Evolutionary conservation across 495 filamentous ascomycete species (phyloP).

Genomic region (Cudoniella acicularis): DNA sequence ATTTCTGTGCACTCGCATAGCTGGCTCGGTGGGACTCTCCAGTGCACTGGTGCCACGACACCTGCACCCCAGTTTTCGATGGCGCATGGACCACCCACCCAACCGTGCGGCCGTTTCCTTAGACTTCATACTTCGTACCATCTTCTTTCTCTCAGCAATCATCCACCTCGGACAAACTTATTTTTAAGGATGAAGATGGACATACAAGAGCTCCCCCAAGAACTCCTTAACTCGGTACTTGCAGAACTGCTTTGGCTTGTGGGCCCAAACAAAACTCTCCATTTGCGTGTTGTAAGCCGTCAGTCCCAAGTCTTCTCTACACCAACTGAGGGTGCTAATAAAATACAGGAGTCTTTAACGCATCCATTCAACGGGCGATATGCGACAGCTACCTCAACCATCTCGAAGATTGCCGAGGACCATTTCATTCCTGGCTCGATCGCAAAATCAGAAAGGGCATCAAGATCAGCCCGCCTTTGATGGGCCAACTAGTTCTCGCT

Average conservation of each 20-base stretch:
- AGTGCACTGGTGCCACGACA: no score
- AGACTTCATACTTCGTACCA: no score
- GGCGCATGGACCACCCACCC: no score
- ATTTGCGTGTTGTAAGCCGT: background rate
- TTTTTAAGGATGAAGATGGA: no score
- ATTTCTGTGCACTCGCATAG: no score
- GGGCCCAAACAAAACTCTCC: background rate
- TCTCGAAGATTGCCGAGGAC: background rate
- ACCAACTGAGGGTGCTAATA: no score
- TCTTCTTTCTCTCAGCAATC: no score
- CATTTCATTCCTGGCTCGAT: background rate
- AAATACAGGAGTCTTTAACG: background rate
- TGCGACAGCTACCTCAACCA: background rate
- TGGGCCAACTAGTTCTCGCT: background rate
- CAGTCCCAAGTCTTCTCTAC: background rate
- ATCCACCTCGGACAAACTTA: no score
- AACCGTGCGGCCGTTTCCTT: no score
- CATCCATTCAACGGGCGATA: background rate
- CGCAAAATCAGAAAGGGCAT: background rate
- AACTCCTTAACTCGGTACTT: background rate
- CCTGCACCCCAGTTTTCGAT: no score
- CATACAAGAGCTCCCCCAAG: no score
- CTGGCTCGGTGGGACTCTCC: no score
- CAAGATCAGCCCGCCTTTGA: background rate
- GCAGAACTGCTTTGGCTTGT: background rate